Percentiles rank a stretch among this genome's conserved stretches.
phyloP scores from a whole-genome alignment of 2,329 filamentous ascomycete genomes.

The Microcyclosporella mali region DNA sequence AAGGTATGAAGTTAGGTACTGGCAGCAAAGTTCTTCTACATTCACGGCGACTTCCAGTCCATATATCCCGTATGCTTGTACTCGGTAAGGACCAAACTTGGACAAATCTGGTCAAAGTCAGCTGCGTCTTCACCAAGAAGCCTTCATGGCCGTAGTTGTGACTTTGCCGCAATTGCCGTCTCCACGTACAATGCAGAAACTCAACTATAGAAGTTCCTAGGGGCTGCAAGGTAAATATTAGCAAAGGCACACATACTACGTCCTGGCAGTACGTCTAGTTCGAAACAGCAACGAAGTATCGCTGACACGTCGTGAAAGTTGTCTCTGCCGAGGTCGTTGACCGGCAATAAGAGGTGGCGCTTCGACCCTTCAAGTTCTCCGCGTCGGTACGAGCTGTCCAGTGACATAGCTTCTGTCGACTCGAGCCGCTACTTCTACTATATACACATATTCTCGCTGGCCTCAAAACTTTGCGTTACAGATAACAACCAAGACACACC shows the following conservation, averaged over 20 bases:
- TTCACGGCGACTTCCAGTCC: constrained; percentile 4
- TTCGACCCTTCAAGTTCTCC: constrained; percentile 5
- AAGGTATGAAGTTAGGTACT: not conserved
- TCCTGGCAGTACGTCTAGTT: not conserved
- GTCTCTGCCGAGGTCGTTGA: constrained; percentile 6
- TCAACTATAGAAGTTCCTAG: too few relatives aligned
- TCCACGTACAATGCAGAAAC: not conserved
- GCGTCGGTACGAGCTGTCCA: not conserved
- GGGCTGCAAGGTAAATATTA: too few relatives aligned
- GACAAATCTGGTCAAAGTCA: constrained; percentile 2
- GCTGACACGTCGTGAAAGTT: not conserved
- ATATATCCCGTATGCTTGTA: not conserved
- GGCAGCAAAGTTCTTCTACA: constrained; percentile 4
- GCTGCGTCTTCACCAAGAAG: not conserved
- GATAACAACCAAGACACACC: too few relatives aligned
- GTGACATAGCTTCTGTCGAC: constrained; percentile 8
- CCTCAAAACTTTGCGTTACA: too few relatives aligned
- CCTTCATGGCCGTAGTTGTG: too few relatives aligned
- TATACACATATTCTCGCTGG: constrained; percentile 1
- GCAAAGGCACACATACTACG: too few relatives aligned
- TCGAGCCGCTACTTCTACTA: constrained; percentile 1
- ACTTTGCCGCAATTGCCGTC: constrained; percentile 6
- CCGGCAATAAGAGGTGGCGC: constrained; percentile 2
- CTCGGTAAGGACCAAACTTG: constrained; percentile 1
- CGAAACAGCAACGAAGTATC: not conserved